A percentile compares a stretch with the other conserved stretches of the same genome.
Conservation (phyloP, 2,329 filamentous ascomycete species). For the Nakataea oryzae region DNA sequence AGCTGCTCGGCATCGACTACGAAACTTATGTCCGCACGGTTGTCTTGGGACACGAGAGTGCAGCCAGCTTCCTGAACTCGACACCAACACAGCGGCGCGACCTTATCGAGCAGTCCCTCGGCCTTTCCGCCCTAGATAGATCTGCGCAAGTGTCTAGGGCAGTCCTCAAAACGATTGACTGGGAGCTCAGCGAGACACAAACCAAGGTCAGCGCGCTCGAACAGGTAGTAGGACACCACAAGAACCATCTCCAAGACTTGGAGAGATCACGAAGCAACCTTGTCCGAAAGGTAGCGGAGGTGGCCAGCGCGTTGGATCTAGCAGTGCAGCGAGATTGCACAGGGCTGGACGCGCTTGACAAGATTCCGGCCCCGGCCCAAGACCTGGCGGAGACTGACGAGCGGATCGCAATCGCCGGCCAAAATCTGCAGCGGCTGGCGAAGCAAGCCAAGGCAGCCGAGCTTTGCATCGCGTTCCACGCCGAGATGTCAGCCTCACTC, state of each 20-base stretch:
- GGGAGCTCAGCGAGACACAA: not conserved
- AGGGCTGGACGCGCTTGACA: not conserved
- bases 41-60: slow-evolving; percentile 19
- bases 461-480: not conserved
- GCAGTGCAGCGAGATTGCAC: not conserved
- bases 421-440: not conserved
- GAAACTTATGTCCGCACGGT: slow-evolving; percentile 19
- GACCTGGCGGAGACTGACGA: not conserved
- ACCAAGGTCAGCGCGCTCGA: not conserved
- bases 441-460: not conserved
- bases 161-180: not conserved
- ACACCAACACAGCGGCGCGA: slow-evolving; percentile 15
- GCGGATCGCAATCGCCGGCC: not conserved
- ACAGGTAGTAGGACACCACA: not conserved
- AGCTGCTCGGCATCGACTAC: slow-evolving; percentile 19
- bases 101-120: slow-evolving; percentile 18
- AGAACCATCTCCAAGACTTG: not conserved
- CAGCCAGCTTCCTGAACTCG: slow-evolving; percentile 19
- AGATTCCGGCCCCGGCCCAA: not conserved
- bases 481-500: not conserved
- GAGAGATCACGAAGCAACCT: not conserved
- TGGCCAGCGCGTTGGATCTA: not conserved
- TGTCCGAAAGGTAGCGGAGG: not conserved
- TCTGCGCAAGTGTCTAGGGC: slow-evolving; percentile 4
- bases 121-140: slow-evolving; percentile 14